phyloP scores from a whole-genome alignment of 1,284 basidiomycete species.

The Trichosporon asahii region DNA sequence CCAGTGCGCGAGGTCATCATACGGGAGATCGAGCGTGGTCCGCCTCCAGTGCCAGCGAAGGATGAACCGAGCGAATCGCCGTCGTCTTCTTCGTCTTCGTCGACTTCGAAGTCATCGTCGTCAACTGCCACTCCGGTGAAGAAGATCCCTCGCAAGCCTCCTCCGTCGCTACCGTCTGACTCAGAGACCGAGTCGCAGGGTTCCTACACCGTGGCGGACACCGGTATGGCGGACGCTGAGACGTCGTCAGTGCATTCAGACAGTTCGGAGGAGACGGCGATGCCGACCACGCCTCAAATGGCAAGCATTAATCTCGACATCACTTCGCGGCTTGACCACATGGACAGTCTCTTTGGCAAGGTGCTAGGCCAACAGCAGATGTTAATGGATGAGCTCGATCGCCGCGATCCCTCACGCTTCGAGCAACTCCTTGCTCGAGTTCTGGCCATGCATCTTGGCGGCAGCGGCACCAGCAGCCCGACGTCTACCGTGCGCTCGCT shows the following conservation, averaged over 20 bases:
- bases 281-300: slow-evolving; percentile 20
- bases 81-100: not conserved
- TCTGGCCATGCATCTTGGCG: slow-evolving; percentile 17
- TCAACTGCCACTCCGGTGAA: slow-evolving; percentile 1
- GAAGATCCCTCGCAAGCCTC: not conserved
- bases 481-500: not conserved
- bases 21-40: slow-evolving; percentile 17
- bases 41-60: slow-evolving; percentile 44
- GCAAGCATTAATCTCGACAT: slow-evolving; percentile 3
- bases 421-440: slow-evolving; percentile 43
- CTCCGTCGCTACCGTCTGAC: not conserved
- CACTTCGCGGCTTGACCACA: slow-evolving; percentile 36
- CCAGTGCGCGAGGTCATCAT: slow-evolving; percentile 12
- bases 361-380: slow-evolving; percentile 42
- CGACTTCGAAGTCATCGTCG: not conserved
- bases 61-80: slow-evolving; percentile 7
- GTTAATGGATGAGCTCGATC: slow-evolving; percentile 32
- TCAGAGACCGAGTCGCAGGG: not conserved
- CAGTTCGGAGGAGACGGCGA: slow-evolving; percentile 19
- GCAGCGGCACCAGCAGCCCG: not conserved
- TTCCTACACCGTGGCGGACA: not conserved
- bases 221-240: not conserved
- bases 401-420: slow-evolving; percentile 29
- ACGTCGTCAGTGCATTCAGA: not conserved
- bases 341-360: slow-evolving; percentile 38